Evolutionary conservation across 805 yeast genomes (phyloP).

Genomic region (Metschnikowia peoriensis): DNA sequence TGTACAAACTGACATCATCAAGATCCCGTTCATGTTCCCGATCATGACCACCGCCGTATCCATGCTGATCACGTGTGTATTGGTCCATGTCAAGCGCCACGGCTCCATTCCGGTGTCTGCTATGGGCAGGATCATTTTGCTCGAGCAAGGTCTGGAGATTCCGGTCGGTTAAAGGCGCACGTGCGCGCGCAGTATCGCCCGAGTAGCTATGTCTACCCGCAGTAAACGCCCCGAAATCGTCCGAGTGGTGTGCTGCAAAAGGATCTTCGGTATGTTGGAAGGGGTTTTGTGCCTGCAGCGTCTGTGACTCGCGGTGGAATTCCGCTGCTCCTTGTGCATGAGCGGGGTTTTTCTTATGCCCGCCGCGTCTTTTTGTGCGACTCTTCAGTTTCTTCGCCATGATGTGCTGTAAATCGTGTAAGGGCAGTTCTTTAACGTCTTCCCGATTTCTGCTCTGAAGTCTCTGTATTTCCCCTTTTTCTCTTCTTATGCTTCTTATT

Average conservation of each 20-base stretch:
- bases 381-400: slow-evolving; percentile 14
- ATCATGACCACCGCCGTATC: slow-evolving; percentile 14
- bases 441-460: no score
- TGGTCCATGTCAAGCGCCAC: slow-evolving; percentile 42
- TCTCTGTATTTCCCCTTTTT: no score
- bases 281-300: neutral
- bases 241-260: neutral
- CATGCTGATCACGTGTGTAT: slow-evolving; percentile 32
- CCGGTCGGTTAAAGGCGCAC: slow-evolving; percentile 37
- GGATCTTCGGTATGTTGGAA: neutral
- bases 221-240: neutral
- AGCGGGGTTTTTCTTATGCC: slow-evolving; percentile 2
- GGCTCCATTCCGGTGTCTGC: slow-evolving; percentile 18
- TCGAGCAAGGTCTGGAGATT: slow-evolving; percentile 32
- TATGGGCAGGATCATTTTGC: slow-evolving; percentile 11
- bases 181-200: slow-evolving; percentile 1
- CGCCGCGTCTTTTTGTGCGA: slow-evolving; percentile 11
- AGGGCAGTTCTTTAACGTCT: neutral
- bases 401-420: neutral
- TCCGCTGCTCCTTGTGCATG: neutral
- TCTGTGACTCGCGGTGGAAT: neutral
- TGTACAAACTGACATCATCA: slow-evolving; percentile 10
- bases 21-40: slow-evolving; percentile 6
- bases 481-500: no score
- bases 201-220: neutral